Conservation (phyloP, 2,329 filamentous ascomycete species). For the Colletotrichum spinosum region DNA sequence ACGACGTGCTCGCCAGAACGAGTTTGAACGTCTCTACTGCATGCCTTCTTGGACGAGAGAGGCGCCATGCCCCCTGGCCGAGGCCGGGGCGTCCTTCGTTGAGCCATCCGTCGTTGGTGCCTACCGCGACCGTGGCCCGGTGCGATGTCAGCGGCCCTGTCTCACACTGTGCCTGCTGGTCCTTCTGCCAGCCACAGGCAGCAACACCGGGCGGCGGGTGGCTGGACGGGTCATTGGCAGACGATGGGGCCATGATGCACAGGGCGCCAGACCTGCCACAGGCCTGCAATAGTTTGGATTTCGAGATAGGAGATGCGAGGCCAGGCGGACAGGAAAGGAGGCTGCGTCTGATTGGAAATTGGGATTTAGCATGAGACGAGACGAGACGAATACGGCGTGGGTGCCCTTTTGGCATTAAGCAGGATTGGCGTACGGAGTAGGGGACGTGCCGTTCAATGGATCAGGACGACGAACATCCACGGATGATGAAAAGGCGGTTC, state of each 20-base stretch:
- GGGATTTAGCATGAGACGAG: constrained; percentile 16
- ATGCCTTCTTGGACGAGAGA: constrained; percentile 14
- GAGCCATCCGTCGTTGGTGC: constrained; percentile 27
- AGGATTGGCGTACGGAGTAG: constrained; percentile 11
- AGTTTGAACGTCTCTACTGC: neutral
- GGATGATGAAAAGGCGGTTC: neutral
- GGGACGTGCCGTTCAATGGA: neutral
- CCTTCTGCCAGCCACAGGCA: constrained; percentile 5
- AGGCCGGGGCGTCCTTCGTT: neutral
- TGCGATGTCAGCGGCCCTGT: constrained; percentile 14
- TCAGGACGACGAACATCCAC: neutral
- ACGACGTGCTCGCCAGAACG: neutral
- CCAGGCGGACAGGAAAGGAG: neutral
- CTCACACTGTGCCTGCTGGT: neutral
- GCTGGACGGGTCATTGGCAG: constrained; percentile 10
- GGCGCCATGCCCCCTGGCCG: constrained; percentile 20
- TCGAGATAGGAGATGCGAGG: neutral
- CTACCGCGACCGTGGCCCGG: constrained; percentile 18
- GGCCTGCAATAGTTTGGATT: constrained; percentile 10
- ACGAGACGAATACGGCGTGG: constrained; percentile 33
- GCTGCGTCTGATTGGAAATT: constrained; percentile 12
- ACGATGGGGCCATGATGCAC: constrained; percentile 13
- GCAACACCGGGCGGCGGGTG: constrained; percentile 10
- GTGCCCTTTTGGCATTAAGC: constrained; percentile 11
- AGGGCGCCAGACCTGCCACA: constrained; percentile 19